Base-by-base conservation (phyloP, 2,329 filamentous ascomycete genomes). In the Fusarium sp. region DNA sequence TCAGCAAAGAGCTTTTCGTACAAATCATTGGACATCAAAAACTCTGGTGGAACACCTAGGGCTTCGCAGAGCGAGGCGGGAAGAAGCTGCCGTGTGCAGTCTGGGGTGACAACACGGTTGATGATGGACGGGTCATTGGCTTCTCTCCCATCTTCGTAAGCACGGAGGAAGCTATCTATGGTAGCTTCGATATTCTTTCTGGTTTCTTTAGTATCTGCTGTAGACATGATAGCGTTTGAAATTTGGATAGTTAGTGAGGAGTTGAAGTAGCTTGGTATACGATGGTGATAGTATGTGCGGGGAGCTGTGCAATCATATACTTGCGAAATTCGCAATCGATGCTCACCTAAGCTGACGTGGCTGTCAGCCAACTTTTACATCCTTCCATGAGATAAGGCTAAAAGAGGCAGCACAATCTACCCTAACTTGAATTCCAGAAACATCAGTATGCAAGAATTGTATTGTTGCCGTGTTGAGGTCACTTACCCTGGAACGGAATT, bases 21-120 rank as follows among this genome's bases (percentile, higher is more conserved):
- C 17, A 52, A 9, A 10, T 44, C 52, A 40, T 68, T 68, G 35
- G 51, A 10, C 2, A 68, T 66, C n/a, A 15, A 10, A 43, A 58
- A n/a, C 2, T 59, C 22, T 24, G 41, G 41, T 15, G 59, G 59
- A 5, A 22, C 30, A 20, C 59, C 59, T 15, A 62, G 57, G 13
- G 37, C 15, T 7, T 62, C 62, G 15, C 57, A 62, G 10, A 62
- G 35, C 1, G 59, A 62, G 6, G 6, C 24, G 3, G 66, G 66
- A 14, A 69, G 52, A 6, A 68, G 22, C 11, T 69, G 56, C 5
- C 66, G 61, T 33, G 51, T 68, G 30, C 66, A 68, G 9, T 52
- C 40, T 19, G 46, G 14, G n/a, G 65, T 48, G 8, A 66, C 56
- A 13, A 48, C 46, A 19, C 66, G 66, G 9, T 68, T 69, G 19